Percentiles rank a stretch among this genome's conserved stretches.
These are phyloP conservation scores for Calonectria leucothoes DNA, from an alignment of 2,329 filamentous ascomycete species.

Conservation along the genomic window DNA sequence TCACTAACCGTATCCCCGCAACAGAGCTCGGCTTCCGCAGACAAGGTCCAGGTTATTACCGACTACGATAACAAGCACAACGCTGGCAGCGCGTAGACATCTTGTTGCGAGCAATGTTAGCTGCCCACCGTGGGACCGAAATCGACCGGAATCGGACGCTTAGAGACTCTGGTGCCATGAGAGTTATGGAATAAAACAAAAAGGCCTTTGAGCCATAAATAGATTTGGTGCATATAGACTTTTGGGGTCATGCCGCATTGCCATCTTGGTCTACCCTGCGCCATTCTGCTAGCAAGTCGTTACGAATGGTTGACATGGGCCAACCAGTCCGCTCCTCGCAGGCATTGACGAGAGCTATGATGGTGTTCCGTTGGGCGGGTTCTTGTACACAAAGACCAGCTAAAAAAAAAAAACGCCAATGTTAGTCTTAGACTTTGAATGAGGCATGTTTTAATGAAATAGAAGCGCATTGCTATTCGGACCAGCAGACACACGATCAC, in stretches of 20 bases:
- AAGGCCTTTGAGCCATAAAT: not conserved
- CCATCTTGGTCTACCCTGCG: slow-evolving; percentile 32
- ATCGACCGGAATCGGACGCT: not conserved
- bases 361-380: slow-evolving; percentile 46
- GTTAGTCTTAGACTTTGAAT: slow-evolving; percentile 4
- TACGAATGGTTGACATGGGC: slow-evolving; percentile 49
- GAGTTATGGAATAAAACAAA: not conserved
- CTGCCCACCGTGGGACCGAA: not conserved
- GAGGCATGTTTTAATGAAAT: slow-evolving; percentile 11
- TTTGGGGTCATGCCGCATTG: not conserved
- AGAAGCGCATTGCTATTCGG: not conserved
- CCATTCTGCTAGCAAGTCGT: slow-evolving; percentile 48
- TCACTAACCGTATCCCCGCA: not conserved
- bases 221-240: not conserved
- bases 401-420: not conserved
- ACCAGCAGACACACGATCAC: not conserved
- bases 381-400: slow-evolving; percentile 56
- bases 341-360: slow-evolving; percentile 50
- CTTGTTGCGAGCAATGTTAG: not conserved
- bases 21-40: slow-evolving; percentile 19
- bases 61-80: slow-evolving; percentile 16
- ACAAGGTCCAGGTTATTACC: slow-evolving; percentile 19
- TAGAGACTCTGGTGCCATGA: not conserved
- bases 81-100: not conserved
- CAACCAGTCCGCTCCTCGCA: slow-evolving; percentile 52